Percentiles rank a stretch among this genome's conserved stretches.
phyloP scores from a whole-genome alignment of 371 early-diverging fungal species.

The Smittium mucronatum region DNA sequence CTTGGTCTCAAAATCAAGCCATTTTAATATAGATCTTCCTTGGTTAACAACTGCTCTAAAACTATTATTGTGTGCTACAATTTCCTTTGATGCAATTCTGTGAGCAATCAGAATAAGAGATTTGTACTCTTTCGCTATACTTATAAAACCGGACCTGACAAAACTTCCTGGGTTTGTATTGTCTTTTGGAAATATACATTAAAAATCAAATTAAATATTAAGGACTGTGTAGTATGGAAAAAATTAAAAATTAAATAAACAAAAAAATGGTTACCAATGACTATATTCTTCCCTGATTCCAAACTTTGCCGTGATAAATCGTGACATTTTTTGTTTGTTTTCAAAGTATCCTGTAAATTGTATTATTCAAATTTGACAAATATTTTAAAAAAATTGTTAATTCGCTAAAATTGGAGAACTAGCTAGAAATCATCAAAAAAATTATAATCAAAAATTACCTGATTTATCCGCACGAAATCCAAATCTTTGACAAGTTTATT shows the following conservation, averaged over 20 bases:
- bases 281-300: background rate
- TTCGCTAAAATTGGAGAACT: too few relatives aligned
- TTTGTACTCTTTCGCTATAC: background rate
- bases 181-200: background rate
- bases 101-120: background rate
- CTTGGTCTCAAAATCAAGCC: background rate
- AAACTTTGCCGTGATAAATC: background rate
- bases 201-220: background rate
- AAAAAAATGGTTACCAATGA: constrained; percentile 6
- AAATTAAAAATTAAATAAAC: constrained; percentile 7
- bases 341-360: constrained; percentile 6
- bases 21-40: background rate
- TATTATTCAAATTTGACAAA: background rate
- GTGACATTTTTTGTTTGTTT: constrained; percentile 9
- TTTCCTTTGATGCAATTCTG: background rate
- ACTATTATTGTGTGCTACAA: constrained; percentile 6
- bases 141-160: background rate
- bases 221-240: background rate
- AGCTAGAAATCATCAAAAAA: too few relatives aligned
- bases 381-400: background rate
- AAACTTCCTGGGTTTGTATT: constrained; percentile 7
- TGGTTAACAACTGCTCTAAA: constrained; percentile 8
- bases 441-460: too few relatives aligned
- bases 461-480: constrained; percentile 8
- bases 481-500: constrained; percentile 7